These are phyloP conservation scores for Boletus rufocinnamomeus DNA, from an alignment of 768 basidiomycete genomes.

Conservation along the genomic window DNA sequence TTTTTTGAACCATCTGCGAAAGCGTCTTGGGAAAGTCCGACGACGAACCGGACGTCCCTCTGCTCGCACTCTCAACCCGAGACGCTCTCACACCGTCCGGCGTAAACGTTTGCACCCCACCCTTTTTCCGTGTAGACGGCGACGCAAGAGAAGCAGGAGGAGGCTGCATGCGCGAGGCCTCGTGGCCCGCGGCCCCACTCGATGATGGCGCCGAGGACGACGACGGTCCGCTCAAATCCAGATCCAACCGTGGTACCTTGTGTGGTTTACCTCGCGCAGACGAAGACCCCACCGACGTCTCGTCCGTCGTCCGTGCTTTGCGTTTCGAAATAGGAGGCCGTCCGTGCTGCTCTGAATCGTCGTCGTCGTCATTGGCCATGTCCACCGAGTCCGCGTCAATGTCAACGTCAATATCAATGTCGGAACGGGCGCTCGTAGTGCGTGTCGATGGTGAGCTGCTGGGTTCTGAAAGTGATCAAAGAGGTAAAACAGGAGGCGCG, in stretches of 20 bases:
- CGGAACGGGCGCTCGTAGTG: constrained; percentile 6
- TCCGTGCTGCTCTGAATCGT: constrained; percentile 13
- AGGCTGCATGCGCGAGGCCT: constrained; percentile 8
- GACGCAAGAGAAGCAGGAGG: not conserved
- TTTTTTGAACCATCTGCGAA: constrained; percentile 19
- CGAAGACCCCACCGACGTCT: not conserved
- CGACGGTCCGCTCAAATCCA: not conserved
- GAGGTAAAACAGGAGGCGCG: not conserved
- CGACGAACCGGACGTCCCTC: constrained; percentile 16
- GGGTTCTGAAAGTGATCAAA: constrained; percentile 19
- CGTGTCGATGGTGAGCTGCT: constrained; percentile 22
- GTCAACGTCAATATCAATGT: constrained; percentile 11
- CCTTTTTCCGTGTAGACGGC: not conserved
- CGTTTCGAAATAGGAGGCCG: constrained; percentile 28
- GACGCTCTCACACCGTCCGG: not conserved
- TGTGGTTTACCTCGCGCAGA: constrained; percentile 6
- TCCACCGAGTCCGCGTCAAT: constrained; percentile 9
- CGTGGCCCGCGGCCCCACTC: not conserved
- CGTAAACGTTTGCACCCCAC: not conserved
- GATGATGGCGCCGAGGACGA: not conserved
- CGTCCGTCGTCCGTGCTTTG: constrained; percentile 22
- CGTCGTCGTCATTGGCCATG: constrained; percentile 27
- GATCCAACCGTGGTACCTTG: constrained; percentile 27
- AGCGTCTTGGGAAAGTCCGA: constrained; percentile 18
- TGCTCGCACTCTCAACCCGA: not conserved